Evolutionary conservation across 2,329 filamentous ascomycete genomes (phyloP).

Genomic region (Lithohypha guttulata): DNA sequence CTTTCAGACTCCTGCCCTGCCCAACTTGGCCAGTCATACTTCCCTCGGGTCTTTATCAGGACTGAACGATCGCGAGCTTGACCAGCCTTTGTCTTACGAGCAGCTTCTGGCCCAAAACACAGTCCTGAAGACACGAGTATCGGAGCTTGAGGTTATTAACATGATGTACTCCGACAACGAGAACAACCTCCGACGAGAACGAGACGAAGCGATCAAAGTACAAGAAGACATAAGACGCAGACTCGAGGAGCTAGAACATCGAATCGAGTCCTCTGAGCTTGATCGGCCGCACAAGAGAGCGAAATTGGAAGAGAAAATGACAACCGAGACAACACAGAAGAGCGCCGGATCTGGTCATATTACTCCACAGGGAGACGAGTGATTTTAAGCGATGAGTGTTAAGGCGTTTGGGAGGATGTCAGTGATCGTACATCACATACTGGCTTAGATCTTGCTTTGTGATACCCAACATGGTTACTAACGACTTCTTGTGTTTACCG

Average conservation of each 20-base stretch:
- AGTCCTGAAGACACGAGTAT: constrained; percentile 85
- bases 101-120: constrained; percentile 74
- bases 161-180: constrained; percentile 45
- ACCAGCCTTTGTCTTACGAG: constrained; percentile 59
- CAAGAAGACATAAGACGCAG: constrained; percentile 74
- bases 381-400: too few relatives aligned
- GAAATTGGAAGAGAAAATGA: not conserved
- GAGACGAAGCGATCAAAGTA: constrained; percentile 66
- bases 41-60: constrained; percentile 51
- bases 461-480: constrained; percentile 10
- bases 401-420: too few relatives aligned
- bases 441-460: constrained; percentile 1
- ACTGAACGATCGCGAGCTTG: constrained; percentile 52
- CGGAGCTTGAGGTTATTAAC: constrained; percentile 90
- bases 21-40: constrained; percentile 41
- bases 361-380: too few relatives aligned
- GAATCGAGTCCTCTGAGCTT: constrained; percentile 28
- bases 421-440: too few relatives aligned
- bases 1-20: constrained; percentile 50
- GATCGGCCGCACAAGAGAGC: constrained; percentile 17
- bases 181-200: constrained; percentile 46
- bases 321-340: too few relatives aligned
- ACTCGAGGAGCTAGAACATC: constrained; percentile 63
- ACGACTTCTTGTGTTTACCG: too few relatives aligned
- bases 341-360: too few relatives aligned